Conservation (phyloP, 345 rosid genomes). For the Camelina sativa region DNA sequence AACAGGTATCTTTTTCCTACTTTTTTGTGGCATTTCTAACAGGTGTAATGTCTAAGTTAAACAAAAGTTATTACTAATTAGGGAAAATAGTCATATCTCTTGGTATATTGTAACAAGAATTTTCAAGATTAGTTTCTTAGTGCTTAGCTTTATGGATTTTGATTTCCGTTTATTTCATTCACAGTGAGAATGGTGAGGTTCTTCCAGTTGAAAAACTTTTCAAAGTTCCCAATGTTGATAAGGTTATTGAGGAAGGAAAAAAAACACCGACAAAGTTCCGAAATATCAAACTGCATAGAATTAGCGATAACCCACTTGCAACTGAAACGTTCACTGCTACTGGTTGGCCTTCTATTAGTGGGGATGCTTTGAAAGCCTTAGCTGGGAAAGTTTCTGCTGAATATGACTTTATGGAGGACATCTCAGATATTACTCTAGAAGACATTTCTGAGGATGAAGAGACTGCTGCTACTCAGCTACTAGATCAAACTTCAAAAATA, state of each 20-base stretch:
- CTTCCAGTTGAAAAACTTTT: slow-evolving; percentile 57
- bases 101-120: background rate
- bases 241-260: slow-evolving; percentile 85
- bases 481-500: slow-evolving; percentile 37
- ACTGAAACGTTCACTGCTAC: slow-evolving; percentile 68
- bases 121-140: slow-evolving; percentile 4
- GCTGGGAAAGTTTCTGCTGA: slow-evolving; percentile 85
- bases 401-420: slow-evolving; percentile 53
- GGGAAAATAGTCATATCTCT: background rate
- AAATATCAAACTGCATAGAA: slow-evolving; percentile 58
- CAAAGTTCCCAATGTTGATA: slow-evolving; percentile 76
- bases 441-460: slow-evolving; percentile 42
- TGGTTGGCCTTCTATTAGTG: slow-evolving; percentile 92
- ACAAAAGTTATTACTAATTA: background rate
- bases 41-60: slow-evolving; percentile 48
- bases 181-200: slow-evolving; percentile 53
- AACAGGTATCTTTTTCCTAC: slow-evolving; percentile 61
- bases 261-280: slow-evolving; percentile 72
- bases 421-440: slow-evolving; percentile 45
- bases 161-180: slow-evolving; percentile 34
- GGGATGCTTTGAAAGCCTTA: slow-evolving; percentile 71
- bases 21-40: slow-evolving; percentile 57
- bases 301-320: slow-evolving; percentile 52
- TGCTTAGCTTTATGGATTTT: background rate
- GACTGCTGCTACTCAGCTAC: background rate